Conservation (phyloP, 768 basidiomycete species). For the Lactarius hengduanensis region DNA sequence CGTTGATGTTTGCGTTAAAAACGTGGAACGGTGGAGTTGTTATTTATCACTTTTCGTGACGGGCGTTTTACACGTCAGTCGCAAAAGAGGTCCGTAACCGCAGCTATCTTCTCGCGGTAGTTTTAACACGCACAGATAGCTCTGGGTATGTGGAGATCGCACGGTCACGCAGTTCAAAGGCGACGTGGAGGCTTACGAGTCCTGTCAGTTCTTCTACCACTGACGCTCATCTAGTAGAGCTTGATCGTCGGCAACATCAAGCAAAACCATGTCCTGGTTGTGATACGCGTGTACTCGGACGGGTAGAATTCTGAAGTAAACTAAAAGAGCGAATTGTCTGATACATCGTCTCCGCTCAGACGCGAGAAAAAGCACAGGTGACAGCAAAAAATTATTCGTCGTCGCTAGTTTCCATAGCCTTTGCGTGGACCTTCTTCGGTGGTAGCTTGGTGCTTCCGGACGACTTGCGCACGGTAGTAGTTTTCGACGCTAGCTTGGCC, state of each 20-base stretch:
- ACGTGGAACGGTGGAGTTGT: conserved; percentile 68
- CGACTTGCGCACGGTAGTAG: conserved; percentile 42
- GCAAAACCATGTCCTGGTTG: conserved; percentile 16
- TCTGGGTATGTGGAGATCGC: conserved; percentile 89
- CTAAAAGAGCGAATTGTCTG: neutral
- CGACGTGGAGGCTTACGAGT: conserved; percentile 92
- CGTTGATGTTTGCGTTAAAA: conserved; percentile 78
- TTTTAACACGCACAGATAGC: conserved; percentile 41
- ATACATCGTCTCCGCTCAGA: too few relatives aligned
- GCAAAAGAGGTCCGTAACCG: conserved; percentile 64
- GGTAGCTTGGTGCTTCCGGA: conserved; percentile 53
- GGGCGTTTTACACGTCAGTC: conserved; percentile 60
- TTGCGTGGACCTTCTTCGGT: conserved; percentile 24
- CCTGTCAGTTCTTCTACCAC: conserved; percentile 31
- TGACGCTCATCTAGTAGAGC: conserved; percentile 6
- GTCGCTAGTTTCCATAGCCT: conserved; percentile 40
- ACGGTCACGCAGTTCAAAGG: conserved; percentile 81
- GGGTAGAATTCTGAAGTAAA: neutral
- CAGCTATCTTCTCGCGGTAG: neutral
- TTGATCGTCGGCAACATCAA: conserved; percentile 34
- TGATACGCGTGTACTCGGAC: too few relatives aligned
- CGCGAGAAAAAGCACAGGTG: conserved; percentile 38
- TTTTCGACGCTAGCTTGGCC: conserved; percentile 18
- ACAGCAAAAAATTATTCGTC: conserved; percentile 38
- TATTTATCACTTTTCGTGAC: conserved; percentile 70